These are phyloP conservation scores for Neurospora terricola DNA, from an alignment of 495 filamentous ascomycete genomes.

Conservation along the genomic window DNA sequence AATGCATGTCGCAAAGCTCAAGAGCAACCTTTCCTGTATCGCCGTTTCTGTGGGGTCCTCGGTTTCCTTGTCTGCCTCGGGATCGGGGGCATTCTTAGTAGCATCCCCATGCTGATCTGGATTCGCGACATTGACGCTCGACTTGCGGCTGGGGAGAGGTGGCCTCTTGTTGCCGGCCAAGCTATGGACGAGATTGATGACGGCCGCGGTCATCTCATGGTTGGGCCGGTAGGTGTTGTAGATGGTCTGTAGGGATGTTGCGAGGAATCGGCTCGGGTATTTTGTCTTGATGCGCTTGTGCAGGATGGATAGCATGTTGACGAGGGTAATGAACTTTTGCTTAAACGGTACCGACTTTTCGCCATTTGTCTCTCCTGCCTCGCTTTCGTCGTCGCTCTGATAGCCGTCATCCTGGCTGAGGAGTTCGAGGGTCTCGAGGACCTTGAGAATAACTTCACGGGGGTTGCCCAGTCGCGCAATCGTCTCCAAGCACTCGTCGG, in stretches of 20 bases:
- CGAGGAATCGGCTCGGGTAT: constrained; percentile 84
- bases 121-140: constrained; percentile 46
- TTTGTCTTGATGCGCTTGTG: constrained; percentile 84
- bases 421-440: constrained; percentile 58
- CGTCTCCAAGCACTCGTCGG: constrained; percentile 62
- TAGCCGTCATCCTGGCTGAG: constrained; percentile 39
- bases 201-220: constrained; percentile 57
- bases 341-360: constrained; percentile 14
- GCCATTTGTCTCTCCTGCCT: constrained; percentile 8
- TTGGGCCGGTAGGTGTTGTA: constrained; percentile 55
- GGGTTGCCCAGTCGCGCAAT: constrained; percentile 80
- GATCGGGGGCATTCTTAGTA: constrained; percentile 60
- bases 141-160: constrained; percentile 58
- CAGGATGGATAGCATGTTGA: constrained; percentile 74
- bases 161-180: constrained; percentile 66
- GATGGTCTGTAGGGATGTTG: constrained; percentile 74
- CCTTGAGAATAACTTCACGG: constrained; percentile 83
- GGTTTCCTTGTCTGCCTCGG: constrained; percentile 54
- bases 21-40: constrained; percentile 60
- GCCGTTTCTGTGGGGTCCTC: constrained; percentile 49
- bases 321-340: constrained; percentile 61
- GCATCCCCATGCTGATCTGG: constrained; percentile 34
- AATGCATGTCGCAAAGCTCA: constrained; percentile 78
- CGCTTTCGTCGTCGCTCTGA: constrained; percentile 16
- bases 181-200: constrained; percentile 66